phyloP scores from a whole-genome alignment of 2,329 filamentous ascomycete genomes.

The Colletotrichum endophyticum region DNA sequence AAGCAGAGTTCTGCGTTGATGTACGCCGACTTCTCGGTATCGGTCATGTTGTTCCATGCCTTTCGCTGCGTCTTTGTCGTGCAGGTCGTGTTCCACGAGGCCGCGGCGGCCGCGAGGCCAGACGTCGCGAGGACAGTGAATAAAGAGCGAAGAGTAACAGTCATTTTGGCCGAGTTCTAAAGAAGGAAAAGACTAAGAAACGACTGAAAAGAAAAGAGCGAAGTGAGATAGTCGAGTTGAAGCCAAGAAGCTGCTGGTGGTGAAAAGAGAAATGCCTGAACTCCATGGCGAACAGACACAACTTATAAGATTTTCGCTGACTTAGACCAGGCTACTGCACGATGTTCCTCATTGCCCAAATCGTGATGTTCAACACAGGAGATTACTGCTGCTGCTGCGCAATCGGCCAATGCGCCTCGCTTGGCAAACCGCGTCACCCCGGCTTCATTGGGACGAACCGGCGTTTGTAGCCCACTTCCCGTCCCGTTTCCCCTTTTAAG shows the following conservation, averaged over 20 bases:
- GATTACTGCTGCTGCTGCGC: background rate
- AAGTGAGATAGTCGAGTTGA: background rate
- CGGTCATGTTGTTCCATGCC: slow-evolving; percentile 18
- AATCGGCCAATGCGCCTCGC: slow-evolving; percentile 6
- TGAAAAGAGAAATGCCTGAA: background rate
- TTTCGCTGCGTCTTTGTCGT: slow-evolving; percentile 1
- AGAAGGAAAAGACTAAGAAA: background rate
- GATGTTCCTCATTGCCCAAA: background rate
- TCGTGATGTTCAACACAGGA: background rate
- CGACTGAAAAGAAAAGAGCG: background rate
- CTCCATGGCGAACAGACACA: background rate
- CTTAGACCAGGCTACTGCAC: background rate
- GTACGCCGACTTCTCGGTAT: slow-evolving; percentile 21
- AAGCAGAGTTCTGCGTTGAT: slow-evolving; percentile 23
- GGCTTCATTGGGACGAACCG: background rate
- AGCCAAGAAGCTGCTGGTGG: background rate
- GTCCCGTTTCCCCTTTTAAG: background rate
- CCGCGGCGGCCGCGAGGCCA: background rate
- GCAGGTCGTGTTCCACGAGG: background rate
- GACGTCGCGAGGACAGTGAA: background rate
- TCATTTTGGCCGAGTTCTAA: background rate
- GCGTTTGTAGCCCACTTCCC: slow-evolving; percentile 2
- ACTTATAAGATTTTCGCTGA: background rate
- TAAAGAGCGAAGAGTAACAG: background rate
- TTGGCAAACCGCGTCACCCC: background rate